phyloP scores from a whole-genome alignment of 352 stramenopile genomes.

The Globisporangium cederbergense region DNA sequence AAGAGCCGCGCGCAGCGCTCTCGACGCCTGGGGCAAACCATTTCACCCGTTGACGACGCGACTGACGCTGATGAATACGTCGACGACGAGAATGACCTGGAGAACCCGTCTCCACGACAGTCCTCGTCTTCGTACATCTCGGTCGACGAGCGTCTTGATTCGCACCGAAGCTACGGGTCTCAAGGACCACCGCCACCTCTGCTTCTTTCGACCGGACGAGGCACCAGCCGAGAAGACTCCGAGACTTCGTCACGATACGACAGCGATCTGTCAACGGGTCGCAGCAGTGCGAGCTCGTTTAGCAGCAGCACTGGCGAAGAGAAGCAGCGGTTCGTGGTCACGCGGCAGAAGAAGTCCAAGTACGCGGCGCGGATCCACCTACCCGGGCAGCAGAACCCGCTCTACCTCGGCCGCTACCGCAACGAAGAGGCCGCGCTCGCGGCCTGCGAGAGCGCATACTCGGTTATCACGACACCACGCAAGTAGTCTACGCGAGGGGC shows the following conservation, averaged over 20 bases:
- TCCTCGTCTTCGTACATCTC: constrained; percentile 6
- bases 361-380: constrained; percentile 60
- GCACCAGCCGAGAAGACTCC: constrained; percentile 23
- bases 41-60: constrained; percentile 37
- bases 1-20: constrained; percentile 37
- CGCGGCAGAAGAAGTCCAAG: constrained; percentile 53
- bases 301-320: constrained; percentile 10
- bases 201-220: constrained; percentile 11
- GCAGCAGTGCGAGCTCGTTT: constrained; percentile 18
- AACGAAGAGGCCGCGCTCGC: constrained; percentile 55
- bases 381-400: constrained; percentile 48
- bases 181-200: not conserved
- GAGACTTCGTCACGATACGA: constrained; percentile 12
- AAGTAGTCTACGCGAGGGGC: constrained; percentile 24
- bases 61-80: not conserved
- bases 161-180: not conserved
- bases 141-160: constrained; percentile 2
- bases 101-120: constrained; percentile 16
- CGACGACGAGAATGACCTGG: constrained; percentile 19
- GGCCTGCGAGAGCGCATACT: constrained; percentile 57
- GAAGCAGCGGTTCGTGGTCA: constrained; percentile 47
- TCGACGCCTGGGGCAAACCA: constrained; percentile 26
- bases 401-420: constrained; percentile 68
- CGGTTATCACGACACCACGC: constrained; percentile 49
- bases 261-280: constrained; percentile 14